These are phyloP conservation scores for Trichoderma pleuroti DNA, from an alignment of 2,329 filamentous ascomycete species.

Conservation along the genomic window DNA sequence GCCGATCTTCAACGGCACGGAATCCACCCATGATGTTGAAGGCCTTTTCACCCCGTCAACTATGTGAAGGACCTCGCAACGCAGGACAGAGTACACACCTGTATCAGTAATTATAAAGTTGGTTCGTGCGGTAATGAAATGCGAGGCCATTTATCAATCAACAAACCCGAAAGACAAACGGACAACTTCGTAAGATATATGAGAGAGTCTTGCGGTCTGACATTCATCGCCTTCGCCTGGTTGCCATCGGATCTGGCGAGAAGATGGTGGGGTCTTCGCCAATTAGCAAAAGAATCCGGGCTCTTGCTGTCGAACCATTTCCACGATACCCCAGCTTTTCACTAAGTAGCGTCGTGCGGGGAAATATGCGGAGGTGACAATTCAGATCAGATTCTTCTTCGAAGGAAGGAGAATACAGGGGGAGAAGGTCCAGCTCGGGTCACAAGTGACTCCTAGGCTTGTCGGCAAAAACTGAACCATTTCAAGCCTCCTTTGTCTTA, in stretches of 20 bases:
- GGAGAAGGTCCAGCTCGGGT: neutral
- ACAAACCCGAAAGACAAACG: neutral
- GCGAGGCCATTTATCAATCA: neutral
- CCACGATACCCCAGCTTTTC: slow-evolving; percentile 4
- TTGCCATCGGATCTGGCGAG: slow-evolving; percentile 7
- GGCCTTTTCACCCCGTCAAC: neutral
- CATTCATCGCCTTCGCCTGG: neutral
- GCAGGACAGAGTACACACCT: neutral
- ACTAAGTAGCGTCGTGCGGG: neutral
- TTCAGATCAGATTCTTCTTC: neutral
- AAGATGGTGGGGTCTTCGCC: slow-evolving; percentile 12
- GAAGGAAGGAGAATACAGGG: neutral
- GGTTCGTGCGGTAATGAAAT: neutral
- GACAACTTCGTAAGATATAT: slow-evolving; percentile 4
- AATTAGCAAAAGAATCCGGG: slow-evolving; percentile 8
- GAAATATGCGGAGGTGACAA: slow-evolving; percentile 9
- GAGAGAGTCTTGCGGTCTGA: neutral
- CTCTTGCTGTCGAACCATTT: neutral
- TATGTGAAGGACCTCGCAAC: neutral
- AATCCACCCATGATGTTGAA: slow-evolving; percentile 35
- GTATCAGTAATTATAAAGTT: neutral
- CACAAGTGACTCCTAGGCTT: neutral
- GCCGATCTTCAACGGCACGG: slow-evolving; percentile 51
- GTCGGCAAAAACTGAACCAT: neutral
- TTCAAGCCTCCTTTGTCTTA: neutral